Evolutionary conservation across 306 rosid genomes (phyloP).

Genomic region (Morella rubra): DNA sequence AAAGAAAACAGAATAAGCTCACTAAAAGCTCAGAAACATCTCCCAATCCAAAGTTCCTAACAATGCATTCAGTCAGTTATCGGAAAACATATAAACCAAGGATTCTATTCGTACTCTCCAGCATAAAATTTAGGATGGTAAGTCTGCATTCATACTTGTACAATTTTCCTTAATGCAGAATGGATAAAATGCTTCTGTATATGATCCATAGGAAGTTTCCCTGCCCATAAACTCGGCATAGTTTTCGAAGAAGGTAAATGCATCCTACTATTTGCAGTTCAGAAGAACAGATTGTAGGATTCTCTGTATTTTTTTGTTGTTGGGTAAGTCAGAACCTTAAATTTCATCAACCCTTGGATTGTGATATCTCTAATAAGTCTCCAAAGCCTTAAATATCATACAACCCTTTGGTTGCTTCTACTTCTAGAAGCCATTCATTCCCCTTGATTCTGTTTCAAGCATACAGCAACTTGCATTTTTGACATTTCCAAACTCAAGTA

Average conservation of each 20-base stretch:
- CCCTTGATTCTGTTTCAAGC: background rate
- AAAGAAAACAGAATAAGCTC: background rate
- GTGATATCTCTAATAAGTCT: background rate
- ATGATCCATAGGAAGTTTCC: background rate
- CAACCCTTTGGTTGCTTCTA: background rate
- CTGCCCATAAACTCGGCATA: background rate
- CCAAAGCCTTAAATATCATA: background rate
- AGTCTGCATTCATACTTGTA: too few relatives aligned
- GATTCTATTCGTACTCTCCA: too few relatives aligned
- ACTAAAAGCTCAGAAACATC: background rate
- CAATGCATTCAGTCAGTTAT: background rate
- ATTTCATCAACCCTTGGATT: too few relatives aligned
- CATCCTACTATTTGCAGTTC: background rate
- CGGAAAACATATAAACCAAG: too few relatives aligned
- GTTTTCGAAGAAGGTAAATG: background rate
- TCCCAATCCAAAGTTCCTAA: background rate
- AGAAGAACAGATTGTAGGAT: background rate
- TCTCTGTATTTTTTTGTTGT: too few relatives aligned
- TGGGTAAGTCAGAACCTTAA: too few relatives aligned
- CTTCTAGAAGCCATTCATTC: background rate
- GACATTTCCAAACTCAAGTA: slow-evolving; percentile 3
- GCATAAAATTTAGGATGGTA: too few relatives aligned
- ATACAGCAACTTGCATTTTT: background rate
- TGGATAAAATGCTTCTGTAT: background rate
- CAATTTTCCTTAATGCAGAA: background rate